Percentiles rank a stretch among this genome's conserved stretches.
These are phyloP conservation scores for Hevea brasiliensis DNA, from an alignment of 345 rosid genomes.

Conservation along the genomic window DNA sequence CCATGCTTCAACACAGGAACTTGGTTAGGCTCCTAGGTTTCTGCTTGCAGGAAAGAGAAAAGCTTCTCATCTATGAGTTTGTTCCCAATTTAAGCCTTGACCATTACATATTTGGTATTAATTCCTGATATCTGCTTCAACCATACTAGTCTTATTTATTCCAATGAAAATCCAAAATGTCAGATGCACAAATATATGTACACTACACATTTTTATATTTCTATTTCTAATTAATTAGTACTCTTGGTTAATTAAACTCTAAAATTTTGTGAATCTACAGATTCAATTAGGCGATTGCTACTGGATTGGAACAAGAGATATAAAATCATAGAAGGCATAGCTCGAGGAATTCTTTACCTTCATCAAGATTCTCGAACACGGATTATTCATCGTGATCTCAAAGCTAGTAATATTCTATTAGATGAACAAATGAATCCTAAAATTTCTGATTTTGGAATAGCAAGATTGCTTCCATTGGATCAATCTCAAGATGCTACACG, in stretches of 20 bases:
- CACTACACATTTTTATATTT: no score
- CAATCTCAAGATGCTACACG: constrained; percentile 38
- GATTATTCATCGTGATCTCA: constrained; percentile 3
- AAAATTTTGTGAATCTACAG: not conserved
- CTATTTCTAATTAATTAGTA: no score
- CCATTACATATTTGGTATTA: constrained; percentile 38
- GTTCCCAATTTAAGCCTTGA: constrained; percentile 50
- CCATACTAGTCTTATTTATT: no score
- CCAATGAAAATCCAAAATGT: no score
- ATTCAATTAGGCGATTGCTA: not conserved
- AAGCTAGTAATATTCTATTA: not conserved
- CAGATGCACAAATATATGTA: no score
- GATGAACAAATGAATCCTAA: constrained; percentile 37
- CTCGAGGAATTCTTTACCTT: not conserved
- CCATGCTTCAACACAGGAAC: constrained; percentile 50
- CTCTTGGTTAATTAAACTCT: no score
- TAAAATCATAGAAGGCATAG: not conserved
- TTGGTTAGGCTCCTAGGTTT: constrained; percentile 44
- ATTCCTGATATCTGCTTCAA: not conserved
- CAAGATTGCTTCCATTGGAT: constrained; percentile 38
- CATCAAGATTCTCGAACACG: not conserved
- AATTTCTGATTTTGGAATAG: constrained; percentile 50
- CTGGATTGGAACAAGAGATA: not conserved
- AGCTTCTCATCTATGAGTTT: constrained; percentile 47
- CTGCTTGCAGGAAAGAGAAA: constrained; percentile 45